Conservation (phyloP, 2,329 filamentous ascomycete species). For the Epichloe gansuensis region DNA sequence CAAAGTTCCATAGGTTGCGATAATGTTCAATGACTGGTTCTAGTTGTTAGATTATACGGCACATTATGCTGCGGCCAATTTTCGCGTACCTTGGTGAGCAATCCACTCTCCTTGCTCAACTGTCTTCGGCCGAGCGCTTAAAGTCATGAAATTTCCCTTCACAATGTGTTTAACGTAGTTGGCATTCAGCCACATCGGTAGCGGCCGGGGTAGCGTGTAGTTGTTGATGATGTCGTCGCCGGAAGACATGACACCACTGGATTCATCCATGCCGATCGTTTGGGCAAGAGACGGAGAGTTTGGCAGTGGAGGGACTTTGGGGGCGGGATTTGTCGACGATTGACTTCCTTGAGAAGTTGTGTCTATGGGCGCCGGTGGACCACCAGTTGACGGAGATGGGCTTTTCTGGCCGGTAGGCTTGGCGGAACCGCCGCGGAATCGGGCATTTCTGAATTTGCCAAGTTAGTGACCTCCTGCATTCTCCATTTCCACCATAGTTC, state of each 20-base stretch:
- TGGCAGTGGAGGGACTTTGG: slow-evolving; percentile 47
- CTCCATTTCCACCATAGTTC: neutral
- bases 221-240: slow-evolving; percentile 43
- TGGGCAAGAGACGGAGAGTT: slow-evolving; percentile 52
- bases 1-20: slow-evolving; percentile 76
- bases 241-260: slow-evolving; percentile 32
- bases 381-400: slow-evolving; percentile 34
- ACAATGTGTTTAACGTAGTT: slow-evolving; percentile 75
- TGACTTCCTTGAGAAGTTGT: slow-evolving; percentile 34
- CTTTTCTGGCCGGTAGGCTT: slow-evolving; percentile 41
- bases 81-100: slow-evolving; percentile 69
- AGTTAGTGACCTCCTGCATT: slow-evolving; percentile 12
- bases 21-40: slow-evolving; percentile 77
- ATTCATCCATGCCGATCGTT: slow-evolving; percentile 56
- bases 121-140: slow-evolving; percentile 84
- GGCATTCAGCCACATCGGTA: slow-evolving; percentile 64
- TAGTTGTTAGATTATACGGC: slow-evolving; percentile 1
- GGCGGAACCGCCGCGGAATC: slow-evolving; percentile 42
- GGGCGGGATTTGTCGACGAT: slow-evolving; percentile 38
- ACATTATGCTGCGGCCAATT: neutral
- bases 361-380: slow-evolving; percentile 30
- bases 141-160: slow-evolving; percentile 93
- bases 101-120: slow-evolving; percentile 94
- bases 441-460: slow-evolving; percentile 35
- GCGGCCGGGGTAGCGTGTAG: slow-evolving; percentile 52